These are phyloP conservation scores for Chenopodium album DNA, from an alignment of 148 eudicot species.

Conservation along the genomic window DNA sequence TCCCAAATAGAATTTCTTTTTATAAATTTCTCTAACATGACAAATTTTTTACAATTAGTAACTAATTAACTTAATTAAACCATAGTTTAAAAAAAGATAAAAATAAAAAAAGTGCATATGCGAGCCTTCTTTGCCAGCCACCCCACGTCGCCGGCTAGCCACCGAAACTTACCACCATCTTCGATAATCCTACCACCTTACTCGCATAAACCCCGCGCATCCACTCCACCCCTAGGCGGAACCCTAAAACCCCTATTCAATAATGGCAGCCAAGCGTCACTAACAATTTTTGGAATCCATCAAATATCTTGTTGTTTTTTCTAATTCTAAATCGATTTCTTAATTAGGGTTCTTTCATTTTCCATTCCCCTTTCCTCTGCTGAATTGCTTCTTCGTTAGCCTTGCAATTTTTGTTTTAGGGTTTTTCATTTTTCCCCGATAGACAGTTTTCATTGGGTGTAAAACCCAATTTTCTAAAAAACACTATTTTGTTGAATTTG, in stretches of 20 bases:
- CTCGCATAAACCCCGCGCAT: too few species aligned
- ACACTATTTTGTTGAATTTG: slow-evolving; percentile 7
- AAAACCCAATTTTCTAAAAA: neutral
- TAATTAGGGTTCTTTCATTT: slow-evolving; percentile 17
- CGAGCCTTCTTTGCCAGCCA: too few species aligned
- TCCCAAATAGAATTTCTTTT: too few species aligned
- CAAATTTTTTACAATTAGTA: too few species aligned
- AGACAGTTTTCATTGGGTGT: neutral
- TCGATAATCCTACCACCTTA: too few species aligned
- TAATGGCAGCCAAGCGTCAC: slow-evolving; percentile 26
- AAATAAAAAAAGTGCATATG: too few species aligned
- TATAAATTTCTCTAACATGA: too few species aligned
- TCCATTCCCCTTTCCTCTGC: neutral
- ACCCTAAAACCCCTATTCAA: neutral
- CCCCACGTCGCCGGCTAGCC: too few species aligned
- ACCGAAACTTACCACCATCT: too few species aligned
- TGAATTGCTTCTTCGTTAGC: slow-evolving; percentile 11
- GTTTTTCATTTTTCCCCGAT: neutral
- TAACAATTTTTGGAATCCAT: neutral
- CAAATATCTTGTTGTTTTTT: neutral
- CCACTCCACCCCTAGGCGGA: too few species aligned
- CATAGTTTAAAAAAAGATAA: too few species aligned
- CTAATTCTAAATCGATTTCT: neutral
- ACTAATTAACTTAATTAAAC: too few species aligned
- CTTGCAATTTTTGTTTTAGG: neutral